Evolutionary conservation across 805 yeast species (phyloP), one percentile per base, ranked within the genome.

Genomic region (Monosporozyma solicola): DNA sequence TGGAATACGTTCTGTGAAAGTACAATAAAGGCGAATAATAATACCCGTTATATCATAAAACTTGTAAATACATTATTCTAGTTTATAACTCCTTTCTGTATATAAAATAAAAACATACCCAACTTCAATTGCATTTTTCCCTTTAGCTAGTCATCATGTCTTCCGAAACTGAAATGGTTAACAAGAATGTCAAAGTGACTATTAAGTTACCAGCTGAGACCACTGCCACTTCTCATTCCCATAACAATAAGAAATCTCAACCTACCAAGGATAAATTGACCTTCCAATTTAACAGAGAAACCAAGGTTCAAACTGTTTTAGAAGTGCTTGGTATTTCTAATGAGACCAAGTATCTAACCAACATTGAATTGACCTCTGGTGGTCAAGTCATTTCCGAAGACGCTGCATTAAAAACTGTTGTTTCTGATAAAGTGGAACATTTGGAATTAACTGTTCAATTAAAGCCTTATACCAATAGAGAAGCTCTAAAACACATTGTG

Each of bases 401-500:
- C 32, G 53, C 47, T 22, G 10, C 45, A 29, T 41, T 56, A 24
- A 15, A 41, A 31, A 62, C 57, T 27, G 39, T 56, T 2, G 46
- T 64, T 2, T 48, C 53, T 25, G 64, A 62, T 4, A 54, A 61
- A 24, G 29, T 51, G 8, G 54, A 52, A 24, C 56, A 56, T 15
- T 47, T 54, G 5, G 51, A 61, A 11, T 48, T 65, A 22, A 50
- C 59, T 29, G 45, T 64, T 15, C 57, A 57, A 37, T 53, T 60
- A 43, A 63, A 57, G 47, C 66, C 69, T 10, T 69, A 67, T 51
- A 65, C 58, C 9, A 54, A 61, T 9, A 64, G 65, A 51, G 67
- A 65, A 22, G 66, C 62, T n/a, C 52, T 65, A 43, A 62, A 59
- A 53, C 71, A 69, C 53, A 54, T 67, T 7, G 49, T 64, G 16